These are phyloP conservation scores for Bipolaris sorokiniana DNA, from an alignment of 2,329 filamentous ascomycete genomes.

Conservation along the genomic window DNA sequence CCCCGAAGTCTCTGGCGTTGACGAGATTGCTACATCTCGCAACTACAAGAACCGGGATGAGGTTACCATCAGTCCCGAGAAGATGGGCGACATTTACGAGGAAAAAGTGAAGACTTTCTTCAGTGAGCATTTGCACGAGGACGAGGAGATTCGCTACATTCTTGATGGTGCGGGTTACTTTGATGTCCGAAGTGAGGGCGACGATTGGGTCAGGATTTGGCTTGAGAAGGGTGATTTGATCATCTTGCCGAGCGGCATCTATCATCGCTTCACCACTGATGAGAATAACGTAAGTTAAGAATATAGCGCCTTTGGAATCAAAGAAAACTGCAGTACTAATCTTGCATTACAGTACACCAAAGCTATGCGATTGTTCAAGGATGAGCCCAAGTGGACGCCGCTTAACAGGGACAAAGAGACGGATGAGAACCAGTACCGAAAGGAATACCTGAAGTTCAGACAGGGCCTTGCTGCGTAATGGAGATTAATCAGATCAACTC, in stretches of 20 bases:
- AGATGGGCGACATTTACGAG: constrained; percentile 88
- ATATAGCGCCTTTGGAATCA: fast-evolving
- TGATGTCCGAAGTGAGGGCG: constrained; percentile 81
- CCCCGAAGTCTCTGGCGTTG: constrained; percentile 67
- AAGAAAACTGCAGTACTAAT: constrained; percentile 22
- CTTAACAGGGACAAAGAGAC: constrained; percentile 80
- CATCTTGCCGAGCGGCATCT: constrained; percentile 92
- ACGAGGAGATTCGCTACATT: constrained; percentile 97
- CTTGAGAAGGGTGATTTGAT: constrained; percentile 89
- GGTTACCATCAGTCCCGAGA: constrained; percentile 83
- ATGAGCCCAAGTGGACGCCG: constrained; percentile 98
- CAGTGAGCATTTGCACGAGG: constrained; percentile 93
- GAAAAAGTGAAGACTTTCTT: constrained; percentile 95
- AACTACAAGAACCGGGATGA: constrained; percentile 95
- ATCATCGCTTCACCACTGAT: constrained; percentile 96
- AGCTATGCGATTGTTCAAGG: constrained; percentile 96
- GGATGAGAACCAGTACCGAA: constrained; percentile 77
- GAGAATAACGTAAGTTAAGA: constrained; percentile 75
- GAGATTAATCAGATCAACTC: neutral
- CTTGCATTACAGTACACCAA: constrained; percentile 75
- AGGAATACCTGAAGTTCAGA: constrained; percentile 69
- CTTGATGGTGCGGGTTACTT: constrained; percentile 89
- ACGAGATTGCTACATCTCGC: constrained; percentile 74
- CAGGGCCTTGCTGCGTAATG: constrained; percentile 23
- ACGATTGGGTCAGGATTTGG: constrained; percentile 87